Percentiles rank a stretch among this genome's conserved stretches.
Conservation (phyloP, 2,329 filamentous ascomycete genomes). For the Xylariaceae sp. region DNA sequence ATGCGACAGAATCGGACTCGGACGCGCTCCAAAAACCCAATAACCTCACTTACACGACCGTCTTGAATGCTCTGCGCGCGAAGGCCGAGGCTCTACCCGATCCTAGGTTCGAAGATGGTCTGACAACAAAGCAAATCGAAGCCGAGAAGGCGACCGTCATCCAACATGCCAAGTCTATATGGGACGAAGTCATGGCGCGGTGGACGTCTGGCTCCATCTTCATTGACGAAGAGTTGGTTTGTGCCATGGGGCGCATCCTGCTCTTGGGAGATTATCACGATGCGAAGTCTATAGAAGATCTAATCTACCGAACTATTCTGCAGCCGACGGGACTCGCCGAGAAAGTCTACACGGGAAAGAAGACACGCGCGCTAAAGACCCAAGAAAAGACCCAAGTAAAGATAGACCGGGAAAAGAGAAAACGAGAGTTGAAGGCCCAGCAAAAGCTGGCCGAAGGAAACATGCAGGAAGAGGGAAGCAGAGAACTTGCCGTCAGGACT, state of each 20-base stretch:
- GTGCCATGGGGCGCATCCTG: constrained; percentile 75
- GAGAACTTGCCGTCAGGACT: background rate
- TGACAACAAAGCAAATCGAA: constrained; percentile 30
- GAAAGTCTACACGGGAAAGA: no score
- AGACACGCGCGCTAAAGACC: no score
- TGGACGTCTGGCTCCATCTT: constrained; percentile 67
- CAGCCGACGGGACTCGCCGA: constrained; percentile 19
- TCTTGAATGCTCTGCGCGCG: constrained; percentile 69
- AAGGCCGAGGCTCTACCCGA: constrained; percentile 27
- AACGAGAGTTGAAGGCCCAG: background rate
- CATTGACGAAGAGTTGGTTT: constrained; percentile 75
- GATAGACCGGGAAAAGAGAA: no score
- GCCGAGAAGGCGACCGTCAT: constrained; percentile 45
- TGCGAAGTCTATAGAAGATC: constrained; percentile 64
- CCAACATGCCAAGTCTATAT: constrained; percentile 65
- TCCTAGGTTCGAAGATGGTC: constrained; percentile 3
- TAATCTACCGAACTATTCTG: constrained; percentile 78
- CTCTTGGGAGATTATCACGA: constrained; percentile 59
- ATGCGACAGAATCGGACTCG: constrained; percentile 41
- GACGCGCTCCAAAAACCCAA: constrained; percentile 63
- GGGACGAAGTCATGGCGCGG: constrained; percentile 71
- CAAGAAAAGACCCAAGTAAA: no score
- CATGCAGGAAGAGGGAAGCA: constrained; percentile 22
- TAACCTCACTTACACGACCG: constrained; percentile 70
- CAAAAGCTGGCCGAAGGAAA: constrained; percentile 28